Percentiles rank a stretch among this genome's conserved stretches.
Conservation (phyloP, 2,329 filamentous ascomycete genomes). For the Trichoderma oligosporum region DNA sequence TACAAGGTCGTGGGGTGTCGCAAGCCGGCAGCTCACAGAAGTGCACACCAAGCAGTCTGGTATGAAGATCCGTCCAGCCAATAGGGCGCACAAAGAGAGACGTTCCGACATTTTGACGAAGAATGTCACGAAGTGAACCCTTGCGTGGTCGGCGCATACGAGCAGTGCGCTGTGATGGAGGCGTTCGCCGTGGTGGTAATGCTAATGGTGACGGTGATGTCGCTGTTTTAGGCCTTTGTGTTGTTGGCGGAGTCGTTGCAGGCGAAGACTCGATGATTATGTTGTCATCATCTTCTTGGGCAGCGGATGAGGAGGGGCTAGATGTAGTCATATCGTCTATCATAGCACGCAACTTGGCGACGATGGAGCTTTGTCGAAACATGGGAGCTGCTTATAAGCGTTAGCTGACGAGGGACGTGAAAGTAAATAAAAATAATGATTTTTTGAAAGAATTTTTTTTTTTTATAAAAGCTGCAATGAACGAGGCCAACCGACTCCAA, state of each 20-base stretch:
- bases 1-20: constrained; percentile 39
- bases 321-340: constrained; percentile 24
- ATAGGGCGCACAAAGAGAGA: constrained; percentile 52
- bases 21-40: constrained; percentile 44
- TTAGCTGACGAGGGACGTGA: not conserved
- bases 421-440: constrained; percentile 2
- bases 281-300: not conserved
- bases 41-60: constrained; percentile 43
- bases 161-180: constrained; percentile 4
- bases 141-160: constrained; percentile 40
- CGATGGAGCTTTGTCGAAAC: constrained; percentile 28
- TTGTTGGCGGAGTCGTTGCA: constrained; percentile 27
- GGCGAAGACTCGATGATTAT: constrained; percentile 8
- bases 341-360: constrained; percentile 31
- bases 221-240: constrained; percentile 23
- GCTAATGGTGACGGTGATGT: constrained; percentile 17
- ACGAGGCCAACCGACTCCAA: constrained; percentile 28
- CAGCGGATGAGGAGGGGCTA: constrained; percentile 5
- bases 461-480: too few species aligned
- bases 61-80: constrained; percentile 53
- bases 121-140: constrained; percentile 51
- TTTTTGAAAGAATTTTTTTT: too few species aligned
- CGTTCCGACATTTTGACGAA: constrained; percentile 46
- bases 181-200: constrained; percentile 16
- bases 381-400: constrained; percentile 16